Percentiles rank a stretch among this genome's conserved stretches.
Evolutionary conservation across 2,329 filamentous ascomycete species (phyloP).

Genomic region (Cephalotrichum gorgonifer): DNA sequence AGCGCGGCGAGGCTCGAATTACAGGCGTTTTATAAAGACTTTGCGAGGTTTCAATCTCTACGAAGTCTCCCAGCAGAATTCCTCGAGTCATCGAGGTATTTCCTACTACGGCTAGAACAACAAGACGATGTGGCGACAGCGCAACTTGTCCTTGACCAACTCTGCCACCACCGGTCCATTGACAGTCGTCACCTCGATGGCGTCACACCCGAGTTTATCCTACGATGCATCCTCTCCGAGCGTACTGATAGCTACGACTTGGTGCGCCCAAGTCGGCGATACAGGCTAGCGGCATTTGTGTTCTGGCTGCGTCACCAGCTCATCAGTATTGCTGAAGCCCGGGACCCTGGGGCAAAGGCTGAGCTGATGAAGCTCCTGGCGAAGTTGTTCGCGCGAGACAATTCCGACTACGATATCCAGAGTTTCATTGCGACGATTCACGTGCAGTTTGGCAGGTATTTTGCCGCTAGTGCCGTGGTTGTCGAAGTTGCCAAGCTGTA

Average conservation of each 20-base stretch:
- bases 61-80: background rate
- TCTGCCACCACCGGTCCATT: background rate
- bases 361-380: background rate
- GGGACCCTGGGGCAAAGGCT: background rate
- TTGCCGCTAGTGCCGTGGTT: background rate
- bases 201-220: background rate
- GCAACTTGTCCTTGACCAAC: background rate
- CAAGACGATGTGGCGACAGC: background rate
- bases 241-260: background rate
- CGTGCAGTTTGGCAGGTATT: constrained; percentile 1
- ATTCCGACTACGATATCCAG: background rate
- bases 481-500: background rate
- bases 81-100: background rate
- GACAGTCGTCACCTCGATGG: background rate
- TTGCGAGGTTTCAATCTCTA: background rate
- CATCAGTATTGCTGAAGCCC: background rate
- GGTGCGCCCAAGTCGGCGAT: background rate
- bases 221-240: background rate
- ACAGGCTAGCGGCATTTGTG: background rate
- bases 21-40: background rate
- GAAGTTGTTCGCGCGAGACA: background rate
- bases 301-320: constrained; percentile 1
- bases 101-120: background rate
- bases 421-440: constrained; percentile 1
- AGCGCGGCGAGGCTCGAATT: too few relatives aligned